These are phyloP conservation scores for Sphagnum fallax DNA, from an alignment of 228 moss, liverwort and hornwort species.

Conservation along the genomic window DNA sequence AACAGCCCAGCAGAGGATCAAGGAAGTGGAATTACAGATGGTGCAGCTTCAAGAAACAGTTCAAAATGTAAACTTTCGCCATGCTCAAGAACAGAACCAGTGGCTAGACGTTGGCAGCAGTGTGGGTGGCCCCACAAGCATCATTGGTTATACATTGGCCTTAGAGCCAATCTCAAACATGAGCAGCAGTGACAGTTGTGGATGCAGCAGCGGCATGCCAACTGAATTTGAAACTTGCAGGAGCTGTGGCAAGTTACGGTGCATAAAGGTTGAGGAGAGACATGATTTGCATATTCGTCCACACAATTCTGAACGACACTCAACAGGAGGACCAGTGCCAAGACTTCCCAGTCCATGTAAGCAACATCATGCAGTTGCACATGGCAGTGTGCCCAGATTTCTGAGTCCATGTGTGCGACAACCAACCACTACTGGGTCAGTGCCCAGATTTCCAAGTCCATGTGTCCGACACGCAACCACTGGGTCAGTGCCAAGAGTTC, in stretches of 20 bases:
- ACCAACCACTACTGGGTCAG: too few species aligned
- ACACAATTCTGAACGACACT: constrained; percentile 9
- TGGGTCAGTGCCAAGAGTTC: constrained; percentile 13
- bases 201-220: constrained; percentile 2
- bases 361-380: too few species aligned
- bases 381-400: too few species aligned
- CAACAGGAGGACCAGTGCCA: constrained; percentile 6
- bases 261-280: neutral
- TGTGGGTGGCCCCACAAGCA: constrained; percentile 18
- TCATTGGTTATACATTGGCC: constrained; percentile 38
- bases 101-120: constrained; percentile 43
- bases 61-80: constrained; percentile 46
- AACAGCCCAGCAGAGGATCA: constrained; percentile 29
- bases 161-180: constrained; percentile 36
- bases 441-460: too few species aligned
- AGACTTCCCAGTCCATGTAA: constrained; percentile 26
- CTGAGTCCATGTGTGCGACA: too few species aligned
- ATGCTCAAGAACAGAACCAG: constrained; percentile 52
- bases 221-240: constrained; percentile 23
- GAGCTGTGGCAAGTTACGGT: constrained; percentile 14
- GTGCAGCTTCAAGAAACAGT: constrained; percentile 36
- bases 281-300: constrained; percentile 5
- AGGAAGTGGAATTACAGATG: constrained; percentile 35
- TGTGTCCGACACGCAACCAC: constrained; percentile 2
- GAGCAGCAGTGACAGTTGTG: constrained; percentile 22